Evolutionary conservation across 352 stramenopile species (phyloP).

Genomic region (Pythium myriotylum): DNA sequence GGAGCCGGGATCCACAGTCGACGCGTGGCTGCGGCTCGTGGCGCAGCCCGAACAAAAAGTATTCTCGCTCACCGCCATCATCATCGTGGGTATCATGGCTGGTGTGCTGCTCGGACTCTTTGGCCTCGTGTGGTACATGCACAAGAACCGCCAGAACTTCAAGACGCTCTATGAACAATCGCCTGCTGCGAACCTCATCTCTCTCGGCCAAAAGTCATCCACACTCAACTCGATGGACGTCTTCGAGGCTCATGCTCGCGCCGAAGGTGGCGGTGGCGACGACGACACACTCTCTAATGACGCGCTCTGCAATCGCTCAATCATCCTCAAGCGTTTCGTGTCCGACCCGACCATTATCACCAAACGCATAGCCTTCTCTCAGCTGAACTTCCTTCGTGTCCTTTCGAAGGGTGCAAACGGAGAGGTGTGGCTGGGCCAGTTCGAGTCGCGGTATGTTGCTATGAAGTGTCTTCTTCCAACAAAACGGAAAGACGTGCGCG

Average conservation of each 20-base stretch:
- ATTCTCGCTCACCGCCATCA: conserved; percentile 61
- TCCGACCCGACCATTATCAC: conserved; percentile 70
- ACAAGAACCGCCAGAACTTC: conserved; percentile 43
- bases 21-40: conserved; percentile 60
- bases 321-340: conserved; percentile 60
- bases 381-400: conserved; percentile 72
- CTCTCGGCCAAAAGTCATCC: conserved; percentile 13
- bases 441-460: conserved; percentile 70
- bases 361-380: conserved; percentile 72
- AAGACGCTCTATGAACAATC: conserved; percentile 38
- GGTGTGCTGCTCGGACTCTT: conserved; percentile 39
- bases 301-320: conserved; percentile 59
- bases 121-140: conserved; percentile 53
- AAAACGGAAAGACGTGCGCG: conserved; percentile 58
- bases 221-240: conserved; percentile 28
- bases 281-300: conserved; percentile 65
- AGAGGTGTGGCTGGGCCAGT: conserved; percentile 83
- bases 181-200: conserved; percentile 18
- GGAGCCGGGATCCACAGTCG: conserved; percentile 39
- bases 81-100: conserved; percentile 46
- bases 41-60: conserved; percentile 36
- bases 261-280: conserved; percentile 33
- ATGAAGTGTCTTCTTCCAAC: conserved; percentile 77
- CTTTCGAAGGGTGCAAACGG: conserved; percentile 79
- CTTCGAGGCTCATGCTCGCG: conserved; percentile 33